Evolutionary conservation across 139 green algal genomes (phyloP), one percentile per base, ranked within the genome.

Genomic region (Pleodorina starrii): DNA sequence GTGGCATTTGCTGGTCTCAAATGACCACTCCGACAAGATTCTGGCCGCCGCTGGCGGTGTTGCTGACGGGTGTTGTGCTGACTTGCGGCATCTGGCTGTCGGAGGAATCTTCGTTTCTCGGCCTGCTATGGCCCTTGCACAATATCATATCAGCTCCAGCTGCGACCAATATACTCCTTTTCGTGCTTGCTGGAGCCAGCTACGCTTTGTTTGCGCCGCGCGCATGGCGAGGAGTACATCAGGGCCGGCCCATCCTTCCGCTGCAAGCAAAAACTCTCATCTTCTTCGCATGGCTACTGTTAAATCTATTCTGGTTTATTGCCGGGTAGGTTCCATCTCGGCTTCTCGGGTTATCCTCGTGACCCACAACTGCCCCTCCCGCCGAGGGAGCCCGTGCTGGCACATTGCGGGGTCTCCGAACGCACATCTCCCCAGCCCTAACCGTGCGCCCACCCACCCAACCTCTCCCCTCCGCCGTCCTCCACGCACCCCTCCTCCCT

Each of bases 301-400:
- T 88, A 11, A 88, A 88, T 44, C 12, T 51, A 1, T 27, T 42
- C 11, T 88, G 66, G 63, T 69, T 80, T 40, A n/a, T 88, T 19
- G 60, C 7, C 29, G 81, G 81, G 81, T 87, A 87, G 63, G 63
- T 38, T 57, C 48, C 48, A n/a, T n/a, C n/a, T n/a, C n/a, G n/a
- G n/a, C n/a, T n/a, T n/a, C n/a, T n/a, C n/a, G n/a, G n/a, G n/a
- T n/a, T n/a, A n/a, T n/a, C n/a, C n/a, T n/a, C n/a, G n/a, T n/a
- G n/a, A n/a, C n/a, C n/a, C n/a, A n/a, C n/a, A n/a, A n/a, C n/a
- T n/a, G n/a, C n/a, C n/a, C n/a, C n/a, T n/a, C n/a, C n/a, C n/a
- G n/a, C n/a, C n/a, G n/a, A n/a, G n/a, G n/a, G n/a, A n/a, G n/a
- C n/a, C n/a, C n/a, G n/a, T n/a, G n/a, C n/a, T n/a, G n/a, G n/a